phyloP scores from a whole-genome alignment of 1,139 yeast genomes.

The Dujonia santamariae region DNA sequence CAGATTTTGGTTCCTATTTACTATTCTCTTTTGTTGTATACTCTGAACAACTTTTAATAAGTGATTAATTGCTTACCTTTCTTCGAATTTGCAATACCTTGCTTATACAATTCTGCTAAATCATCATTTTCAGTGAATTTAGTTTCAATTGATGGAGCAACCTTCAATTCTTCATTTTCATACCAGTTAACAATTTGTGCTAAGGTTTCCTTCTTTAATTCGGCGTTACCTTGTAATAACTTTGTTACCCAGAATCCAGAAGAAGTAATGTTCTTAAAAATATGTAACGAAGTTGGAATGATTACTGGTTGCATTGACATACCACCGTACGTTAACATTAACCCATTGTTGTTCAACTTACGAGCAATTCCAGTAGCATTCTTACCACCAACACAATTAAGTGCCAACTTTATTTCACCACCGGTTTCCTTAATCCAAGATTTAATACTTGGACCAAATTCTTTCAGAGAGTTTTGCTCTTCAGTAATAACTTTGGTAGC shows the following conservation, averaged over 20 bases:
- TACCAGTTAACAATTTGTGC: slow-evolving; percentile 63
- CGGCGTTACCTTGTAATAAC: slow-evolving; percentile 63
- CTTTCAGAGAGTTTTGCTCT: slow-evolving; percentile 68
- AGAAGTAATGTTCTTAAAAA: slow-evolving; percentile 82
- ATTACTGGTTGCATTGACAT: slow-evolving; percentile 95
- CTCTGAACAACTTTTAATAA: slow-evolving; percentile 14
- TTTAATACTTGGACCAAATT: slow-evolving; percentile 59
- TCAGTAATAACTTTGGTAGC: slow-evolving; percentile 92
- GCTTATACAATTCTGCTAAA: slow-evolving; percentile 46
- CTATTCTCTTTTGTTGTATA: too few relatives aligned
- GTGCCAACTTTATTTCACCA: slow-evolving; percentile 65
- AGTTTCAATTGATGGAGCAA: slow-evolving; percentile 55
- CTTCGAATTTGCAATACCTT: slow-evolving; percentile 50
- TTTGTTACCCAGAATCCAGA: slow-evolving; percentile 94
- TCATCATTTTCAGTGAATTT: slow-evolving; percentile 40
- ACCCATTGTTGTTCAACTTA: slow-evolving; percentile 64
- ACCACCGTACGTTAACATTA: slow-evolving; percentile 92
- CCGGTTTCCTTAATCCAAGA: slow-evolving; percentile 57
- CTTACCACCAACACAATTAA: slow-evolving; percentile 93
- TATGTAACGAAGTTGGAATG: slow-evolving; percentile 82
- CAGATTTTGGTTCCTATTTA: too few relatives aligned
- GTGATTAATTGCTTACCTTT: slow-evolving; percentile 42
- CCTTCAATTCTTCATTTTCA: slow-evolving; percentile 57
- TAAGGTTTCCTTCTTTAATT: slow-evolving; percentile 59
- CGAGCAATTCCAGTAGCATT: slow-evolving; percentile 79